phyloP scores from a whole-genome alignment of 2,329 filamentous ascomycete species.

The Ophiostoma ulmi region DNA sequence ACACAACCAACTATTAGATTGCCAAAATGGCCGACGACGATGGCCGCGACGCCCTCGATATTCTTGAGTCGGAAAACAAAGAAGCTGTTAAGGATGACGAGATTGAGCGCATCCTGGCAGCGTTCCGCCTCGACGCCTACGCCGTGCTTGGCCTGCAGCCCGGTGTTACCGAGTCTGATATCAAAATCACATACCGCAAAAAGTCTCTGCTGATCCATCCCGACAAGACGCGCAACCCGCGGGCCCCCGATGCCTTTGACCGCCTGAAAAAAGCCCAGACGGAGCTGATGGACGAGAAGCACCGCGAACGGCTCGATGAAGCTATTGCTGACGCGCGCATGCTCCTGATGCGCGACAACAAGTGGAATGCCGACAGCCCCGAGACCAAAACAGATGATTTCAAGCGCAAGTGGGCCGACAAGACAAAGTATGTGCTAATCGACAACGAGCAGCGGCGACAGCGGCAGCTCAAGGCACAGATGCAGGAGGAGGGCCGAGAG shows the following conservation, averaged over 20 bases:
- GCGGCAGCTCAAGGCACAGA: constrained; percentile 83
- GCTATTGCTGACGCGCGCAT: constrained; percentile 93
- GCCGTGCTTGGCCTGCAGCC: constrained; percentile 93
- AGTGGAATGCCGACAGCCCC: constrained; percentile 82
- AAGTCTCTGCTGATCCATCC: constrained; percentile 99
- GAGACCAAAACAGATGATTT: constrained; percentile 84
- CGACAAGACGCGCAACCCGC: constrained; percentile 90
- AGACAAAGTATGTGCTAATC: constrained; percentile 81
- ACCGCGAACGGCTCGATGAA: constrained; percentile 81
- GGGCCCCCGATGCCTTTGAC: constrained; percentile 92
- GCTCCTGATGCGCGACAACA: constrained; percentile 88
- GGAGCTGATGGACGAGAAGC: constrained; percentile 88
- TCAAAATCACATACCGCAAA: constrained; percentile 88
- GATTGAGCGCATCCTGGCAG: constrained; percentile 87
- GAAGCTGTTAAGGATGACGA: constrained; percentile 96
- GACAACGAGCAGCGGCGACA: constrained; percentile 84
- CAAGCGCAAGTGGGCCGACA: constrained; percentile 79
- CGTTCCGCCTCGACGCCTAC: constrained; percentile 78
- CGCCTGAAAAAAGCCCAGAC: constrained; percentile 91
- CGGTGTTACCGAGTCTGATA: constrained; percentile 90
- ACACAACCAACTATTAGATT: not conserved
- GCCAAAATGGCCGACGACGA: constrained; percentile 31
- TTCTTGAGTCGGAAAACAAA: constrained; percentile 76
- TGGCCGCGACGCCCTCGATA: constrained; percentile 63
- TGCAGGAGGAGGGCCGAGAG: constrained; percentile 93